phyloP scores from a whole-genome alignment of 768 basidiomycete genomes.

The Boletus sp. region DNA sequence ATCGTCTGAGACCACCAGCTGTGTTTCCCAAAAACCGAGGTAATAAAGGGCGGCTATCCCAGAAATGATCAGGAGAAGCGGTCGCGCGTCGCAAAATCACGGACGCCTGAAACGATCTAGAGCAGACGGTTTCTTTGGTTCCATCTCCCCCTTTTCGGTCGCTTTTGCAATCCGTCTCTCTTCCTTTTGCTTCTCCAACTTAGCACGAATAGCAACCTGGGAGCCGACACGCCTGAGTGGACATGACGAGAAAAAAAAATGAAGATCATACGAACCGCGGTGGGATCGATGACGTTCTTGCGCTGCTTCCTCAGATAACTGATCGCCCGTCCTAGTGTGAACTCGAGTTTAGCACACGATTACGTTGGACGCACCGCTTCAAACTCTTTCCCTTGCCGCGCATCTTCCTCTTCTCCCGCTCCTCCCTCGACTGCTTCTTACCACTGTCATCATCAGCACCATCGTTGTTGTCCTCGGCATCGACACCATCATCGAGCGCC shows the following conservation, averaged over 20 bases:
- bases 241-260: background rate
- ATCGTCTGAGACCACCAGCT: no score
- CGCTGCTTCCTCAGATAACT: constrained; percentile 84
- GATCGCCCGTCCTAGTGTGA: background rate
- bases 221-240: background rate
- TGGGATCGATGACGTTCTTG: constrained; percentile 92
- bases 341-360: background rate
- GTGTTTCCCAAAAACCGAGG: background rate
- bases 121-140: constrained; percentile 33
- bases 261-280: constrained; percentile 45
- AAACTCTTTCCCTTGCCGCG: constrained; percentile 84
- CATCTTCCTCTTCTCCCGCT: constrained; percentile 73
- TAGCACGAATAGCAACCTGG: constrained; percentile 62
- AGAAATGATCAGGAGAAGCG: background rate
- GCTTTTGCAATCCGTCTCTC: constrained; percentile 38
- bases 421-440: constrained; percentile 21
- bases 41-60: background rate
- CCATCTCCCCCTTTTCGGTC: constrained; percentile 33
- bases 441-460: constrained; percentile 34
- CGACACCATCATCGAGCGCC: constrained; percentile 40
- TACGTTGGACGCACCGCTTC: constrained; percentile 52
- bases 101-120: constrained; percentile 35
- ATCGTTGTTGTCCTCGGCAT: constrained; percentile 38
- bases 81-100: constrained; percentile 8
- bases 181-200: constrained; percentile 58